Base-by-base conservation (phyloP, 2,329 filamentous ascomycete genomes). In the Alternaria sp. region DNA sequence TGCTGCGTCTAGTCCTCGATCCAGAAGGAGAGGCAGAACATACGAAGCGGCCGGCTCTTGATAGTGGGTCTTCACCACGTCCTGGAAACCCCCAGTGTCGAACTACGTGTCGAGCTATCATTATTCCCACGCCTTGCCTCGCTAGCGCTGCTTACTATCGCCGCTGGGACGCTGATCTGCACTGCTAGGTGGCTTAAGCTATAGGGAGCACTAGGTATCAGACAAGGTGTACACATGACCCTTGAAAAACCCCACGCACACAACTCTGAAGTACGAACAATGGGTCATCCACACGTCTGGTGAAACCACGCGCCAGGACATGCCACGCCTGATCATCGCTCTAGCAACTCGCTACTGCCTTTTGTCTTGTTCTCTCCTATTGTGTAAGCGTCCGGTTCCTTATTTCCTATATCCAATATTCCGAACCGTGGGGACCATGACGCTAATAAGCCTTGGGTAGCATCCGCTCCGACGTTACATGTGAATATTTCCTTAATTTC, bases 391-490 rank as follows among this genome's bases (percentile, higher is more conserved):
- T 50, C 23, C 52, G 45, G 42, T 60, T 60, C 42, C 45, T 28
- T 51, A 17, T 26, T 44, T 39, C 57, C 42, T 51, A 44, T 33
- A 51, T 54, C 59, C 65, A 67, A 58, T 63, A 31, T 61, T 59
- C 56, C 54, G 60, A 51, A 51, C 51, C 53, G 33, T 58, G 55
- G 58, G 50, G 29, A 36, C 52, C 52, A 40, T 45, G 37, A 29
- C 42, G 44, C 51, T 53, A 48, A 31, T 34, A 33, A 33, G 58
- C 33, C 62, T 68, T 65, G 58, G 66, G 60, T 63, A 23, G 50
- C 60, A 63, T 61, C 57, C 57, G 54, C 33, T 17, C 37, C 40
- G n/a, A 57, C 29, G 60, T 66, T 52, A 58, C 56, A 67, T 58
- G 53, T 51, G 51, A 54, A 37, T 52, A 29, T 40, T 39, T 54